Base-by-base conservation (phyloP, 2,329 filamentous ascomycete species). In the Penicillium sp. region DNA sequence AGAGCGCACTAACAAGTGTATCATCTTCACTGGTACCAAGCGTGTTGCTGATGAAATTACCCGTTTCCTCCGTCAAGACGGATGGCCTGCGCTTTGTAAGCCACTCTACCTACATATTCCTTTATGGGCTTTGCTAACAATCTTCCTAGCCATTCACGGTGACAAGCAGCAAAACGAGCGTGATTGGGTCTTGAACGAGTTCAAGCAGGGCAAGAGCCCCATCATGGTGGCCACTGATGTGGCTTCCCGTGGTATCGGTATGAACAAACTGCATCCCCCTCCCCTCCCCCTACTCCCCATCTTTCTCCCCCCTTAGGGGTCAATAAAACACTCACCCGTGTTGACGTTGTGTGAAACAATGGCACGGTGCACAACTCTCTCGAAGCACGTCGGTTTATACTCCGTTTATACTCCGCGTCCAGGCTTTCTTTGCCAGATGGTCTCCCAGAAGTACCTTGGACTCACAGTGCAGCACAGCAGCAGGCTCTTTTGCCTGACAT, bases 181-280 rank as follows among this genome's bases (percentile, higher is more conserved):
- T 82, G 94, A 97, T 78, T 97, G 94, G 92, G 94, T 97, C 70
- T 84, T 99, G 74, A 95, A 97, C 78, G 93, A 97, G 78, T 99
- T 99, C 87, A 99, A 97, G 87, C 91, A 90, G 64, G 92, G 92
- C 80, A 97, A 97, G 84, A 96, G 92, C 81, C 94, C 94, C 75
- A 96, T 99, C 86, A 96, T 99, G 92, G 94, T 99, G 81, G 94
- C 94, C 81, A 99, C 94, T 65, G 94, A 97, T 74, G 94, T 99
- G 80, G 94, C 94, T 81, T 97, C 94, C 75, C 94, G 94, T 92
- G 94, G 94, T 91, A 97, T 99, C 81, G 94, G 94, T 97, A 95
- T 96, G 92, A 93, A 89, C 86, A 81, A 83, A 79, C 59, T 80
- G 79, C 76, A 77, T 79, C 73, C 76, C 77, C 72, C 71, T 66